Evolutionary conservation across 2,329 filamentous ascomycete genomes (phyloP).

Genomic region (Lachnellula arida): DNA sequence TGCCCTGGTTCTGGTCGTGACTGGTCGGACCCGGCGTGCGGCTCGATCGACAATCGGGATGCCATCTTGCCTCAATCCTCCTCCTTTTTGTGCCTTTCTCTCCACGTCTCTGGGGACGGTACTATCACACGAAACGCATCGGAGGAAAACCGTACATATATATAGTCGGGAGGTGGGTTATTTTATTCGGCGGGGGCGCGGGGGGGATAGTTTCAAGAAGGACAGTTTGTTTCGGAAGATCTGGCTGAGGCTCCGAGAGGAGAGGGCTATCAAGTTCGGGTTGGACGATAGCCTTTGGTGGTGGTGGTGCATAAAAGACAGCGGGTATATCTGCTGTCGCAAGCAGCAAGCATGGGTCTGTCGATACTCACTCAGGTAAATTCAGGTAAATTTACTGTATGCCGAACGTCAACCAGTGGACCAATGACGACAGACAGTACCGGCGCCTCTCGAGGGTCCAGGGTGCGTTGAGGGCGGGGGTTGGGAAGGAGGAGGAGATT

Average conservation of each 20-base stretch:
- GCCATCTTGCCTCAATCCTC: conserved; percentile 34
- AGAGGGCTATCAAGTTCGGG: not conserved
- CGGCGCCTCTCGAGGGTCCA: not conserved
- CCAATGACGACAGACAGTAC: not conserved
- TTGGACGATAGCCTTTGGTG: too few species aligned
- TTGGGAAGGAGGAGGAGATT: too few species aligned
- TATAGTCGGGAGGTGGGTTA: not conserved
- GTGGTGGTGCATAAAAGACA: conserved; percentile 21
- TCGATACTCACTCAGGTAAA: too few species aligned
- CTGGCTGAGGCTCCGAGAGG: not conserved
- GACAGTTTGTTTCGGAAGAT: conserved; percentile 1
- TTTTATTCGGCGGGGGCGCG: not conserved
- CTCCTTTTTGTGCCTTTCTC: conserved; percentile 2
- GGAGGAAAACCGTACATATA: conserved; percentile 2
- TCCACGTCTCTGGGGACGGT: conserved; percentile 19
- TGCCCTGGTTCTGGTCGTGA: conserved; percentile 57
- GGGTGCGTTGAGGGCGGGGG: not conserved
- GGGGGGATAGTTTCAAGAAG: not conserved
- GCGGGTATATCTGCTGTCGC: conserved; percentile 10
- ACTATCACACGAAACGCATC: conserved; percentile 24
- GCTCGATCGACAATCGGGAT: conserved; percentile 38
- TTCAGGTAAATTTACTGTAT: not conserved
- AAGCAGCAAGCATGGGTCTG: not conserved
- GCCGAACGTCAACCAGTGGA: conserved; percentile 3
- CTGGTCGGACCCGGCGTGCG: conserved; percentile 30